A percentile compares a stretch with the other conserved stretches of the same genome.
phyloP scores from a whole-genome alignment of 2,329 filamentous ascomycete species.

The Cyclaneusma minus region DNA sequence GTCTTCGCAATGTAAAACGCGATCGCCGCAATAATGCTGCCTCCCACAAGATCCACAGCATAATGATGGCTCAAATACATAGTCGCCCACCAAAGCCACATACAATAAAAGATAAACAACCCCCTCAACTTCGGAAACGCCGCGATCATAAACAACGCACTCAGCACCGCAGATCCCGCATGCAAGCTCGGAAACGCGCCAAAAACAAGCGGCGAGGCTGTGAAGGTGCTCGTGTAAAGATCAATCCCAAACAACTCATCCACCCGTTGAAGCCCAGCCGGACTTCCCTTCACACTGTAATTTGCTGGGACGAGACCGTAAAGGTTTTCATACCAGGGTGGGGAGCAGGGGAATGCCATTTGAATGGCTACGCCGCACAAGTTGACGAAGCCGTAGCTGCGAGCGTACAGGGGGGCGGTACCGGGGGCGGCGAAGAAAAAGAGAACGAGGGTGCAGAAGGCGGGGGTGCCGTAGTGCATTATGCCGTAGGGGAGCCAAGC shows the following conservation, averaged over 20 bases:
- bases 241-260: conserved; percentile 84
- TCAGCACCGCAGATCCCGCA: conserved; percentile 74
- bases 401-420: conserved; percentile 69
- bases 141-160: conserved; percentile 85
- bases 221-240: conserved; percentile 86
- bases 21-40: conserved; percentile 61
- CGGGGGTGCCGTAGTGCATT: conserved; percentile 75
- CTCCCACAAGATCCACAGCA: conserved; percentile 79
- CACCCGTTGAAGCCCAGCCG: conserved; percentile 76
- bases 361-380: conserved; percentile 77
- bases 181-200: conserved; percentile 91
- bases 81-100: conserved; percentile 97
- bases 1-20: conserved; percentile 73
- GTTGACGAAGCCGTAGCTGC: conserved; percentile 86
- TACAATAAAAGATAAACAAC: conserved; percentile 67
- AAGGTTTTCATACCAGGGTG: conserved; percentile 92
- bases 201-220: conserved; percentile 79
- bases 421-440: conserved; percentile 84
- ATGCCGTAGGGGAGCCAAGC: conserved; percentile 92
- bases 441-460: conserved; percentile 61
- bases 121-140: conserved; percentile 73
- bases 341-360: conserved; percentile 81
- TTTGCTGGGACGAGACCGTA: conserved; percentile 84
- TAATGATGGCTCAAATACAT: conserved; percentile 99
- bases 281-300: conserved; percentile 80